Conservation (phyloP, 2,329 filamentous ascomycete genomes). For the Fusarium hostae region DNA sequence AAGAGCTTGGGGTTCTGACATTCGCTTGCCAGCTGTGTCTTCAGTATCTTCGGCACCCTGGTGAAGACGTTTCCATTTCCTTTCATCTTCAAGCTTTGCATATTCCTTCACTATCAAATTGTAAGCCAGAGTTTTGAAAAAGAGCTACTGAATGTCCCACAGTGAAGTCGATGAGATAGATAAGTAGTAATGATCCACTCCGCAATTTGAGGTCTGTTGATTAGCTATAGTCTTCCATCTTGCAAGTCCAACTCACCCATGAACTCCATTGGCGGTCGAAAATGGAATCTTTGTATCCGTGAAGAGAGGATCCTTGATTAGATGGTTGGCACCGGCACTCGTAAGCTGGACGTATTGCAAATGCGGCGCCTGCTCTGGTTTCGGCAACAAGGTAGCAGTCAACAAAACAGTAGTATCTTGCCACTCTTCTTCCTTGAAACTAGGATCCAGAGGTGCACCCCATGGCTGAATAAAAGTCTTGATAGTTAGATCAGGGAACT, state of each 20-base stretch:
- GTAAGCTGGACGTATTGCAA: constrained; percentile 65
- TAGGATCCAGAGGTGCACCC: constrained; percentile 41
- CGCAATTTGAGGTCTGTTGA: constrained; percentile 63
- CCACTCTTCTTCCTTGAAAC: constrained; percentile 55
- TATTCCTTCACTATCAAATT: constrained; percentile 55
- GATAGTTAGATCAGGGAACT: constrained; percentile 59
- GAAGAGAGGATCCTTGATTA: constrained; percentile 60
- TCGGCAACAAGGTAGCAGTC: constrained; percentile 57
- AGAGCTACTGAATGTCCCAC: constrained; percentile 47
- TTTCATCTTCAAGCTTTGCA: constrained; percentile 56
- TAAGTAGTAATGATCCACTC: constrained; percentile 67
- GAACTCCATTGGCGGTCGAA: constrained; percentile 67
- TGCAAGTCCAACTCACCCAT: constrained; percentile 55
- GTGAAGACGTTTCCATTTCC: constrained; percentile 54
- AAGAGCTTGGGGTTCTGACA: constrained; percentile 52
- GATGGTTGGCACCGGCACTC: constrained; percentile 64
- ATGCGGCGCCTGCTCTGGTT: constrained; percentile 55
- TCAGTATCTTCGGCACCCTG: constrained; percentile 39
- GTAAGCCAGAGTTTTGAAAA: background rate
- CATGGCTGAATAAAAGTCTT: constrained; percentile 46
- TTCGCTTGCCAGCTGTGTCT: constrained; percentile 61
- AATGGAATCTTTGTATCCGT: constrained; percentile 62
- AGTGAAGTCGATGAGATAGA: constrained; percentile 59
- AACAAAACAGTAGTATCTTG: constrained; percentile 61
- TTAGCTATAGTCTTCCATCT: background rate